Base-by-base conservation (phyloP, 2,329 filamentous ascomycete genomes). In the Colletotrichum ledebouriae region DNA sequence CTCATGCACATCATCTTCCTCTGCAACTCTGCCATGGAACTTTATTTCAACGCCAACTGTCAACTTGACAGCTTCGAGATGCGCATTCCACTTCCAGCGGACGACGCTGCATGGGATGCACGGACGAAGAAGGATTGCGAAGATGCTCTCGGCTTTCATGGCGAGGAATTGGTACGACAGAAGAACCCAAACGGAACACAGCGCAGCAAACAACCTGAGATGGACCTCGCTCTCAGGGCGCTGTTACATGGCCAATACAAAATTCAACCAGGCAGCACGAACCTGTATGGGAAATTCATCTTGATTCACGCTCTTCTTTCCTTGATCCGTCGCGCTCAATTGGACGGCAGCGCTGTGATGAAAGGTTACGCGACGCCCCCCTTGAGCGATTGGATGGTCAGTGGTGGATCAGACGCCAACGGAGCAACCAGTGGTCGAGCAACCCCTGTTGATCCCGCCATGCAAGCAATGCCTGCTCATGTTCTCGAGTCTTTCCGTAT, bases 81-180 rank as follows among this genome's bases (percentile, higher is more conserved):
- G 58, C 83, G 84, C 34, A 77, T 93, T 42, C 90, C 90, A n/a
- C 80, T 94, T 6, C 91, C 92, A 9, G 86, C 87, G 13, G 91
- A 94, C 72, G 92, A 94, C 76, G 89, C 89, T 15, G 88, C 89
- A 2, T 94, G 91, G 91, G 91, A 93, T 72, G 91, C 91, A 4
- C 81, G 79, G 37, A 85, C 83, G 44, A 78, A 82, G 5, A 77
- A 84, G 15, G 86, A 89, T 42, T 94, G 91, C 75, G 89, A 88
- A 22, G 83, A 87, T 70, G 88, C 90, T 6, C 80, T 94, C 3
- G 90, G 90, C 4, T 77, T 94, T 1, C 82, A 86, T 63, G 90
- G 91, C 3, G 76, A 83, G 1, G 81, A 84, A 12, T 82, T 84
- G 20, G 88, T 90, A 47, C 80, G 76, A n/a, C 79, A 79, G 25